Percentiles rank a stretch among this genome's conserved stretches.
phyloP scores from a whole-genome alignment of 2,329 filamentous ascomycete species.

The Claviceps sp. region DNA sequence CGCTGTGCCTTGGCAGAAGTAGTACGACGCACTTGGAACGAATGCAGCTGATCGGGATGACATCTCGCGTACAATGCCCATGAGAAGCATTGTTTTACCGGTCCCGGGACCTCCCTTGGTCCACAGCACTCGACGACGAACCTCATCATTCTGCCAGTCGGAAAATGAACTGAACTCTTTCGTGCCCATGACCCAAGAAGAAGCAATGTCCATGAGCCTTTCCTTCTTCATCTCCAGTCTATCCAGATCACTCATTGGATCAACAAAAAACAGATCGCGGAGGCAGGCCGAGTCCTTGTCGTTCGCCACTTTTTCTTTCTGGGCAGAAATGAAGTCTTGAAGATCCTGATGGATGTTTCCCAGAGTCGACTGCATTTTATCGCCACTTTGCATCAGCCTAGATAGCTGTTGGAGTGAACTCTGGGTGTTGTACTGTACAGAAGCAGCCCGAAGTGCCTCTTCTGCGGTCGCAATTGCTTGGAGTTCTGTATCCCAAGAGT shows the following conservation, averaged over 20 bases:
- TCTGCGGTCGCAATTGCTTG: conserved; percentile 5
- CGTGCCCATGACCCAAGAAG: conserved; percentile 7
- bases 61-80: conserved; percentile 16
- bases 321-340: conserved; percentile 7
- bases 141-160: conserved; percentile 13
- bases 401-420: conserved; percentile 6
- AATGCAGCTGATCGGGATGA: conserved; percentile 3
- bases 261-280: conserved; percentile 6
- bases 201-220: conserved; percentile 5
- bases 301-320: conserved; percentile 6
- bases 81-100: conserved; percentile 24
- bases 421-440: conserved; percentile 7
- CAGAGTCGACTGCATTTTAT: conserved; percentile 7
- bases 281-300: conserved; percentile 8
- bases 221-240: conserved; percentile 8
- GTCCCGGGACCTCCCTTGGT: conserved; percentile 23
- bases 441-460: conserved; percentile 5
- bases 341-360: conserved; percentile 8
- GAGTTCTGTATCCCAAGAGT: conserved; percentile 6
- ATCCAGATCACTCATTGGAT: conserved; percentile 8
- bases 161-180: conserved; percentile 12
- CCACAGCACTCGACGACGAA: conserved; percentile 16
- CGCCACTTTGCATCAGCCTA: conserved; percentile 5
- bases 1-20: conserved; percentile 27
- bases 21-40: conserved; percentile 13